Base-by-base conservation (phyloP, 257 asterid genomes). In the Petunia secreta region DNA sequence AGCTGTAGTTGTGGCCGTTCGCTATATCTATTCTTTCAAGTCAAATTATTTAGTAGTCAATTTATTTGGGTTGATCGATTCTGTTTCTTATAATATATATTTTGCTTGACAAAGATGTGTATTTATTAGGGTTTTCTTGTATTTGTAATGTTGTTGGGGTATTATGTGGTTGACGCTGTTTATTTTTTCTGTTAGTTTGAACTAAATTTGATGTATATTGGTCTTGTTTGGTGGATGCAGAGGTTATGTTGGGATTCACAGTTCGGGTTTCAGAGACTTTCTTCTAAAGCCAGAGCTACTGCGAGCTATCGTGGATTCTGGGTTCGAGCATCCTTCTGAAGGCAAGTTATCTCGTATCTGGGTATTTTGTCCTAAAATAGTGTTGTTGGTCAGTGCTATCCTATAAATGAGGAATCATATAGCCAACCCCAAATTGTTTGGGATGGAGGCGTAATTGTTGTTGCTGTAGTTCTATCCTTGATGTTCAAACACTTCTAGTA, bases 261-360 rank as follows among this genome's bases (percentile, higher is more conserved):
- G 88, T 79, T 87, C 90, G 40, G 90, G 90, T 75, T 87, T 87
- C 83, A 85, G 90, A 83, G 90, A 87, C 81, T 87, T 87, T 50
- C 88, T 87, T 54, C 79, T 87, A 54, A 87, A 87, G 84, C 90
- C 90, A 67, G 90, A 87, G 82, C 85, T 87, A 79, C 85, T 87
- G 53, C 84, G 90, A 39, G 88, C 90, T 43, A 87, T 87, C 7
- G 90, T 87, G 53, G 90, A 87, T 65, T 87, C 88, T 1, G 90
- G 90, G 68, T 87, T 87, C 79, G 90, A 87, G 87, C 90, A 87
- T 83, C 90, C 90, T 53, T 87, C 90, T 0, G 90, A 87, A 87
- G 90, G 90, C 88, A 85, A 87, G 88, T 65, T 66, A 41, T 48
- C 54, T 66, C n/a, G 6, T 66, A 66, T 43, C 6, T 41, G 53